A percentile compares a stretch with the other conserved stretches of the same genome.
Conservation (phyloP, 305 asterid genomes). For the Solanum hybrid region DNA sequence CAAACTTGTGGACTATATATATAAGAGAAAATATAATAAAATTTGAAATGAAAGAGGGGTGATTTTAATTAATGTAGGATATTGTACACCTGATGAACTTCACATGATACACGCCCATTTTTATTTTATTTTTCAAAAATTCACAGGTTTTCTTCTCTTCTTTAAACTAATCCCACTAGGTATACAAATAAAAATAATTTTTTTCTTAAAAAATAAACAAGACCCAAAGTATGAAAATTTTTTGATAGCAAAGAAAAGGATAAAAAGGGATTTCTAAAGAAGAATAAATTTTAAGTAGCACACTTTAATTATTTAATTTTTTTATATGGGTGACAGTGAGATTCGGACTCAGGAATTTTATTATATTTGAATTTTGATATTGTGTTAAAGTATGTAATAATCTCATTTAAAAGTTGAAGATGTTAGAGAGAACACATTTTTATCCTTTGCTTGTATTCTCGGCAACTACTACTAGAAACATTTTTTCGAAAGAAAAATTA, state of each 20-base stretch:
- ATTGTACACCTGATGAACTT: conserved; percentile 38
- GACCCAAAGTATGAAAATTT: not conserved
- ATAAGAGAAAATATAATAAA: not conserved
- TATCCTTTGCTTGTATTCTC: not conserved
- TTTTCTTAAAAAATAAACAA: too few species aligned
- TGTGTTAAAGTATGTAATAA: not conserved
- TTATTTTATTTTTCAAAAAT: conserved; percentile 25
- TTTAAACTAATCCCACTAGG: not conserved
- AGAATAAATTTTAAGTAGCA: not conserved
- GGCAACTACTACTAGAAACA: not conserved
- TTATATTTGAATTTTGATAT: not conserved
- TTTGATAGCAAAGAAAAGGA: not conserved
- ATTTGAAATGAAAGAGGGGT: not conserved
- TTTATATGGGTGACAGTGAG: not conserved
- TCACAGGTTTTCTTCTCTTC: conserved; percentile 51
- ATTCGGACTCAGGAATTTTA: too few species aligned
- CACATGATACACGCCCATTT: conserved; percentile 64
- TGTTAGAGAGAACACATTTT: not conserved
- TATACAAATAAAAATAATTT: not conserved
- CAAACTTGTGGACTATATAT: not conserved
- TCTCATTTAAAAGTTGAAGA: not conserved
- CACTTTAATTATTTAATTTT: too few species aligned
- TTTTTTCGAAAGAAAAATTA: too few species aligned
- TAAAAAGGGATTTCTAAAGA: not conserved
- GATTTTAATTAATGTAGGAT: conserved; percentile 36